phyloP scores from a whole-genome alignment of 2,329 filamentous ascomycete species.

The Trichoderma afroharzianum region DNA sequence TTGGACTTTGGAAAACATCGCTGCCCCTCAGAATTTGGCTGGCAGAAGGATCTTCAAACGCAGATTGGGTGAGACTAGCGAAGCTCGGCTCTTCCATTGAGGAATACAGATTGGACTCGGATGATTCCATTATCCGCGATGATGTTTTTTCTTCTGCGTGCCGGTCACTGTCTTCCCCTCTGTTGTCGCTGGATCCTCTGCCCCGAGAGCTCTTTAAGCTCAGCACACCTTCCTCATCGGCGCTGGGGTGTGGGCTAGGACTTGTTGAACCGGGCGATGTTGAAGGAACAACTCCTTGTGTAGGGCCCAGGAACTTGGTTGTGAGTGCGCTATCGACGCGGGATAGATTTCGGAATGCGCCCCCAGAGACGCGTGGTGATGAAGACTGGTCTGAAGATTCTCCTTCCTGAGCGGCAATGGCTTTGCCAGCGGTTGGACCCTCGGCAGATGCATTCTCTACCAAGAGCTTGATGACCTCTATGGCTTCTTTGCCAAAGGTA shows the following conservation, averaged over 20 bases:
- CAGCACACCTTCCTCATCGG: slow-evolving; percentile 46
- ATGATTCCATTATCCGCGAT: slow-evolving; percentile 58
- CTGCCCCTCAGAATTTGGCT: slow-evolving; percentile 87
- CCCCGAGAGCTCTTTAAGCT: slow-evolving; percentile 44
- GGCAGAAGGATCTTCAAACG: slow-evolving; percentile 74
- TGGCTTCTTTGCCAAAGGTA: slow-evolving; percentile 75
- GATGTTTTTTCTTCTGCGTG: slow-evolving; percentile 42
- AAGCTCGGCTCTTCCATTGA: slow-evolving; percentile 68
- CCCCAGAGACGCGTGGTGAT: slow-evolving; percentile 22
- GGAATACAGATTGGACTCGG: slow-evolving; percentile 73
- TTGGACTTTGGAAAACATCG: slow-evolving; percentile 82
- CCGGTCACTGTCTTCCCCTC: slow-evolving; percentile 49
- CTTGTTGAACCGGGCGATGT: slow-evolving; percentile 43
- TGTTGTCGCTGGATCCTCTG: slow-evolving; percentile 62
- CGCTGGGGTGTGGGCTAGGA: slow-evolving; percentile 55
- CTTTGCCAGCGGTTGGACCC: slow-evolving; percentile 29
- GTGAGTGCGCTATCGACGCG: slow-evolving; percentile 34
- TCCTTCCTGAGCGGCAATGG: slow-evolving; percentile 19
- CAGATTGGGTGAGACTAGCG: slow-evolving; percentile 66
- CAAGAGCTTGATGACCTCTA: slow-evolving; percentile 70
- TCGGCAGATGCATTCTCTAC: slow-evolving; percentile 59
- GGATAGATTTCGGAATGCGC: slow-evolving; percentile 29
- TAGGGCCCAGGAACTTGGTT: slow-evolving; percentile 49
- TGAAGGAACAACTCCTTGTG: slow-evolving; percentile 59
- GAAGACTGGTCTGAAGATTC: slow-evolving; percentile 19